Conservation (phyloP, 176 grass and related monocot species). For the Coix lacrymajobi region DNA sequence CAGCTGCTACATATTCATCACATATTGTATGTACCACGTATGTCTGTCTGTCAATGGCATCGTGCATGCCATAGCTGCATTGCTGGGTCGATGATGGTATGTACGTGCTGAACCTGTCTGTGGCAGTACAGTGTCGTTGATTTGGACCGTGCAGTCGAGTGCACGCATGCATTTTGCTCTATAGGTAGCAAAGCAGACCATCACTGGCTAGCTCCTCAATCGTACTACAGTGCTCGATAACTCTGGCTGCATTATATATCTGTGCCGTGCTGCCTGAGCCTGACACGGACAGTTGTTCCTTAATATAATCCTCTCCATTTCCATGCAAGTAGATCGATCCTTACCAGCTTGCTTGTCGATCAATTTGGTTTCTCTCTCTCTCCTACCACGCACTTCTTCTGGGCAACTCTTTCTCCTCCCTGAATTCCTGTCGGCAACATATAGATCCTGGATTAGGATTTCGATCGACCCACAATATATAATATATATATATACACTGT, state of each 20-base stretch:
- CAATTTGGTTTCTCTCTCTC: neutral
- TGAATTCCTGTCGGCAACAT: neutral
- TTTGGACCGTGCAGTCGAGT: neutral
- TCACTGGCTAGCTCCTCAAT: neutral
- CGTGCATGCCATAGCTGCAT: neutral
- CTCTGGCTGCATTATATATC: neutral
- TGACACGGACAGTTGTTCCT: neutral
- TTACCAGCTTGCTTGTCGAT: neutral
- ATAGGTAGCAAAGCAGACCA: neutral
- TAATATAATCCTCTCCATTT: neutral
- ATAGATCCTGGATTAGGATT: neutral
- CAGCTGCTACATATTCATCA: neutral
- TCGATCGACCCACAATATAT: neutral
- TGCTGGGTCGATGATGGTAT: neutral
- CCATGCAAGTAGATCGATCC: neutral
- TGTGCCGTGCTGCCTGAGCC: neutral
- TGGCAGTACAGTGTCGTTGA: neutral
- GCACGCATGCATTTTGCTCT: neutral
- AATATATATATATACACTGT: neutral
- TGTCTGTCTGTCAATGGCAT: neutral
- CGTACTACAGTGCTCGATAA: neutral
- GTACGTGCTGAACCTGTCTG: neutral
- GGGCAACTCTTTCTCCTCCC: neutral
- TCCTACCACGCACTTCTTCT: neutral
- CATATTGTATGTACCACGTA: neutral